Base-by-base conservation (phyloP, 805 yeast genomes). In the Wickerhamiella allomyrinae region DNA sequence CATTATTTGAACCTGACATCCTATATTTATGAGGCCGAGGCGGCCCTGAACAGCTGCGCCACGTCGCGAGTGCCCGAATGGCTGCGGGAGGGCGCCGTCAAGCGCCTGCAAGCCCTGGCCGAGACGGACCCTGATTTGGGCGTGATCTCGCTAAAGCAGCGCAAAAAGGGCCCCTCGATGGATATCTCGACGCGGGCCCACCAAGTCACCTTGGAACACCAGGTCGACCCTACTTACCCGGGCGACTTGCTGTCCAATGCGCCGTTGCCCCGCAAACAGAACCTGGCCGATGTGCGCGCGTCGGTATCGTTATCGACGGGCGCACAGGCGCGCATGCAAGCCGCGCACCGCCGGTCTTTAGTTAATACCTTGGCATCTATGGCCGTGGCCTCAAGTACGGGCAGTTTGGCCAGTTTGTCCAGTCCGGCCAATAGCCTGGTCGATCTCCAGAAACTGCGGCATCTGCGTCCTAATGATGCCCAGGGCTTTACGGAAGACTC, bases 231-330 rank as follows among this genome's bases (percentile, higher is more conserved):
- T 8, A 34, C 23, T 19, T 84, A 80, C 53, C 94, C 95, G 0
- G 95, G 95, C 22, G 94, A 85, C 56, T 65, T 86, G 40, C 61
- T 86, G 9, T 80, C 94, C 0, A 81, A 79, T 42, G 94, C 79
- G 1, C 91, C 94, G 1, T 57, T 81, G 7, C 15, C 29, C 5
- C 39, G 39, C 8, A 36, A 23, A 13, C 29, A 21, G 21, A 15
- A 17, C 29, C 37, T 20, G n/a, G 21, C 7, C 29, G 41, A 31
- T 5, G 20, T 6, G 20, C 34, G 10, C n/a, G 34, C 21, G 10
- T 15, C 34, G 13, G 21, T 19, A 4, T 19, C 34, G 10, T 15
- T 19, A 4, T 15, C 21, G 8, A 15, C 34, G 3, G 34, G 34
- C 5, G 9, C 17, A 8, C 13, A 15, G 3, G 17, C 10, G n/a